Conservation (phyloP, 2,329 filamentous ascomycete genomes). For the Hypoxylon sp. region DNA sequence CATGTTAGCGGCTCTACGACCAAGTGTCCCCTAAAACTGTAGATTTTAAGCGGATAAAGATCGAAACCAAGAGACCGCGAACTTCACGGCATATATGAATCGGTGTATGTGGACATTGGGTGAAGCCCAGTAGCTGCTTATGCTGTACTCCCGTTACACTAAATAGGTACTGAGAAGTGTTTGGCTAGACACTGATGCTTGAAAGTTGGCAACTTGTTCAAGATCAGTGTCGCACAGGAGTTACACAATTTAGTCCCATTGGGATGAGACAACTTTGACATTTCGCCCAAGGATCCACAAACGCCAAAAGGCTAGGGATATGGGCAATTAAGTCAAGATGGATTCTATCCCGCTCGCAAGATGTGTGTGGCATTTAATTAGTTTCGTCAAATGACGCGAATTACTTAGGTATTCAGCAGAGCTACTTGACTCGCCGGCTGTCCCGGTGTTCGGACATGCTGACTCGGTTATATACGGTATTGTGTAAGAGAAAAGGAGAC, state of each 20-base stretch:
- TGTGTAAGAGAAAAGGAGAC: constrained; percentile 5
- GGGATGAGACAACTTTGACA: neutral
- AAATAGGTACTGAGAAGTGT: neutral
- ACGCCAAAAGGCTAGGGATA: neutral
- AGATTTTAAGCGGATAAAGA: neutral
- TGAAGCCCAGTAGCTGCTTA: neutral
- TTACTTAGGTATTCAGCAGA: constrained; percentile 6
- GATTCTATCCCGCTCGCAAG: neutral
- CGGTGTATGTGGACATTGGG: neutral
- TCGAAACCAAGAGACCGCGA: neutral
- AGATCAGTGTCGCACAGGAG: neutral
- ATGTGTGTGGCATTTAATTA: neutral
- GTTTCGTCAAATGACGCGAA: neutral
- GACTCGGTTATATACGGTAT: neutral
- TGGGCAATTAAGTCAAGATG: no score
- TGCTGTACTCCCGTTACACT: neutral
- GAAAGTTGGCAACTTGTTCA: neutral
- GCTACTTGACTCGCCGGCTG: constrained; percentile 22
- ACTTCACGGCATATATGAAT: neutral
- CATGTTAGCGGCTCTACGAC: constrained; percentile 19
- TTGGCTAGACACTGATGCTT: neutral
- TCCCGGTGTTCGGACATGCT: neutral
- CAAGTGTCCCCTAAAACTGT: no score
- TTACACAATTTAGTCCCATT: neutral
- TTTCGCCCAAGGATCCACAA: neutral